Evolutionary conservation across 2,329 filamentous ascomycete genomes (phyloP).

Genomic region (Daldinia eschscholtzii): DNA sequence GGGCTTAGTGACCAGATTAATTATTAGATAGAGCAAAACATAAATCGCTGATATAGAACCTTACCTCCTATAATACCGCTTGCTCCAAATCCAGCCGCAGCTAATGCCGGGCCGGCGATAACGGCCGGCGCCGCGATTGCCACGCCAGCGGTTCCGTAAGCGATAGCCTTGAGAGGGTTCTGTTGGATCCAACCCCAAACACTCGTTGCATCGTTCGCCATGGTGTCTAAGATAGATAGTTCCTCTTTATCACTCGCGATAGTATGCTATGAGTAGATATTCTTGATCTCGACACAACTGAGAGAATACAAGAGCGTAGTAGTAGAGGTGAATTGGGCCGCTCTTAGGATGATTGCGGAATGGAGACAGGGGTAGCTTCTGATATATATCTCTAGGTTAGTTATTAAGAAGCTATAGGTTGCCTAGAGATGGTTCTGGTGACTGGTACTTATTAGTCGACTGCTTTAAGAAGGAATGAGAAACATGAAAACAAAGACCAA

Average conservation of each 20-base stretch:
- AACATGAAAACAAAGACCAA: background rate
- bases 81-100: conserved; percentile 37
- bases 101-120: conserved; percentile 35
- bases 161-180: conserved; percentile 37
- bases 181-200: conserved; percentile 26
- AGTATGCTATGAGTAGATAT: background rate
- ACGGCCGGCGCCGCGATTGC: conserved; percentile 31
- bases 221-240: background rate
- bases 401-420: background rate
- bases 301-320: background rate
- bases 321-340: background rate
- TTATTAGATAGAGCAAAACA: background rate
- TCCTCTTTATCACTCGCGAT: background rate
- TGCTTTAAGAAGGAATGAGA: background rate
- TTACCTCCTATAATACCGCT: conserved; percentile 41
- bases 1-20: background rate
- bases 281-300: background rate
- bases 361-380: background rate
- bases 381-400: background rate
- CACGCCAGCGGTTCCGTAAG: conserved; percentile 15
- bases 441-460: background rate
- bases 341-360: background rate
- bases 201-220: background rate
- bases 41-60: background rate
- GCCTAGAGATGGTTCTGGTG: background rate